phyloP scores from a whole-genome alignment of 2,329 filamentous ascomycete species.

The Pezicula rhizophila region DNA sequence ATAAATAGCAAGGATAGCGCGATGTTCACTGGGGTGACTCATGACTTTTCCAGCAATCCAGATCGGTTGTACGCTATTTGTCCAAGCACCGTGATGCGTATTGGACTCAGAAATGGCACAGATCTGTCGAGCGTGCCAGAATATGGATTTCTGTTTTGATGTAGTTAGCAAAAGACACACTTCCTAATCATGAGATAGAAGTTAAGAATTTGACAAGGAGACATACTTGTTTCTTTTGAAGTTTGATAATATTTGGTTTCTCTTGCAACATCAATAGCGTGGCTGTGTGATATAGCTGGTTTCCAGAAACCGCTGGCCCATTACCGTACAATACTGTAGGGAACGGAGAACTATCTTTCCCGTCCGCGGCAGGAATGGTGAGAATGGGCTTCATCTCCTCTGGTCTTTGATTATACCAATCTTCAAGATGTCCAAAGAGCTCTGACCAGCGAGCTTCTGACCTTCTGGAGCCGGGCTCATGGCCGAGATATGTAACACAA shows the following conservation, averaged over 20 bases:
- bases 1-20: constrained; percentile 40
- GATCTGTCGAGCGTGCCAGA: constrained; percentile 41
- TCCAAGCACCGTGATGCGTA: constrained; percentile 38
- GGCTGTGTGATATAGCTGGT: constrained; percentile 29
- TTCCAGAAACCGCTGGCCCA: constrained; percentile 25
- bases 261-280: constrained; percentile 26
- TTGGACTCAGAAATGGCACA: constrained; percentile 40
- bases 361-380: constrained; percentile 26
- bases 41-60: constrained; percentile 41
- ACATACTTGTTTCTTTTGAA: constrained; percentile 21
- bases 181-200: neutral
- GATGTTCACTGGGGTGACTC: constrained; percentile 37
- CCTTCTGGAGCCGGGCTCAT: constrained; percentile 14
- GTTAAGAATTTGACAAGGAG: neutral
- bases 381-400: constrained; percentile 31
- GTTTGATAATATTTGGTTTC: constrained; percentile 22
- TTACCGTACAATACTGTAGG: constrained; percentile 13
- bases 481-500: constrained; percentile 31
- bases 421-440: constrained; percentile 33
- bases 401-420: constrained; percentile 34
- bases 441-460: constrained; percentile 30
- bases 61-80: constrained; percentile 39
- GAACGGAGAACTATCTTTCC: constrained; percentile 20
- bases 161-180: neutral
- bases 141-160: constrained; percentile 30